A percentile compares a stretch with the other conserved stretches of the same genome.
Evolutionary conservation across 1,139 yeast species (phyloP).

Genomic region (Pichia sp.): DNA sequence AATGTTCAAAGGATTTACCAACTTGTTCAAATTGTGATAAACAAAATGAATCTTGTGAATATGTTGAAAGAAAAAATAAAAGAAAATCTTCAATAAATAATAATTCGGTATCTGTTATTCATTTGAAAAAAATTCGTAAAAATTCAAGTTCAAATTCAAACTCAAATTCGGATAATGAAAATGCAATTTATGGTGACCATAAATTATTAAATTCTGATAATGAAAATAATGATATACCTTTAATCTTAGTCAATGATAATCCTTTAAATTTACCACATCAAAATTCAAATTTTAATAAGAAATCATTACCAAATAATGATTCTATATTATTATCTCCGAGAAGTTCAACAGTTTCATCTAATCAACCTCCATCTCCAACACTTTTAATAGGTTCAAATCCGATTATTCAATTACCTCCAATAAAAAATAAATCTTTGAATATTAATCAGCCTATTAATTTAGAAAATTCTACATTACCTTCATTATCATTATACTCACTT

Average conservation of each 20-base stretch:
- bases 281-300: background rate
- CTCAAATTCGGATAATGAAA: background rate
- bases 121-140: background rate
- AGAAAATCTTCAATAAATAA: slow-evolving; percentile 19
- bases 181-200: background rate
- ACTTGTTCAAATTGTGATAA: slow-evolving; percentile 40
- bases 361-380: background rate
- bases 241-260: background rate
- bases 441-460: background rate
- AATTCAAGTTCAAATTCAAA: slow-evolving; percentile 1
- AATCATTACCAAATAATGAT: slow-evolving; percentile 1
- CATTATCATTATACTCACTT: slow-evolving; percentile 15
- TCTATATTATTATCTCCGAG: slow-evolving; percentile 1
- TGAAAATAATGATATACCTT: background rate
- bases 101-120: background rate
- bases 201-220: background rate
- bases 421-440: background rate
- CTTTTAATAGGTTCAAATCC: background rate
- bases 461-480: slow-evolving; percentile 1
- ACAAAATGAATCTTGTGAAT: slow-evolving; percentile 36
- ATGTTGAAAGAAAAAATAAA: slow-evolving; percentile 38
- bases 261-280: background rate
- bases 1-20: slow-evolving; percentile 42
- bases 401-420: slow-evolving; percentile 11
- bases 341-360: slow-evolving; percentile 1